These are phyloP conservation scores for Microsporum canis DNA, from an alignment of 2,329 filamentous ascomycete species.

Conservation along the genomic window DNA sequence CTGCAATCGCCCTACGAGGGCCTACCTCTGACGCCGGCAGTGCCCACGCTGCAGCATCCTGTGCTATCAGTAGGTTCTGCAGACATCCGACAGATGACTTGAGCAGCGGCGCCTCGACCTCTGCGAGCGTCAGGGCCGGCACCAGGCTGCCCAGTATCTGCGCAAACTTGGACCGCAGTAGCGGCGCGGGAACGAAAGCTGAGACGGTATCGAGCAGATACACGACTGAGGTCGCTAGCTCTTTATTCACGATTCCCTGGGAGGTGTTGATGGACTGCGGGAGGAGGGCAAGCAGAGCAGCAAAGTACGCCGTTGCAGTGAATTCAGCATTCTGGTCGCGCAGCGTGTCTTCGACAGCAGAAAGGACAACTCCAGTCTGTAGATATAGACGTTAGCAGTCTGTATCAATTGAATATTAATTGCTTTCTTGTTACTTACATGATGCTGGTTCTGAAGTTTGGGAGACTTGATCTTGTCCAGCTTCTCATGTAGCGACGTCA, in stretches of 20 bases:
- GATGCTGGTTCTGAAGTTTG: conserved; percentile 88
- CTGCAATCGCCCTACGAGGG: conserved; percentile 75
- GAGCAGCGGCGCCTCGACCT: conserved; percentile 77
- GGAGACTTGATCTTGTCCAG: conserved; percentile 95
- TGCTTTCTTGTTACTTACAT: conserved; percentile 45
- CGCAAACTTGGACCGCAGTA: conserved; percentile 88
- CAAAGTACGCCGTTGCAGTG: conserved; percentile 87
- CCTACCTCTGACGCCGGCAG: conserved; percentile 71
- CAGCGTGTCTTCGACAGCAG: conserved; percentile 85
- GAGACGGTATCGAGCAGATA: conserved; percentile 93
- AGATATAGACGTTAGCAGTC: conserved; percentile 16
- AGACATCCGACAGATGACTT: conserved; percentile 84
- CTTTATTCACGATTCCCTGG: conserved; percentile 61
- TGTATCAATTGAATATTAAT: neutral
- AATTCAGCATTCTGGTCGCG: conserved; percentile 73
- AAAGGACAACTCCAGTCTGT: conserved; percentile 73
- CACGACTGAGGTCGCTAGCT: conserved; percentile 73
- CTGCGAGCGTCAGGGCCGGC: conserved; percentile 65
- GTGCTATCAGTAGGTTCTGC: conserved; percentile 79
- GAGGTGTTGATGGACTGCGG: conserved; percentile 57
- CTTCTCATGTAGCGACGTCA: conserved; percentile 68
- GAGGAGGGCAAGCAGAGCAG: conserved; percentile 80
- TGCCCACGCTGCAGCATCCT: conserved; percentile 81
- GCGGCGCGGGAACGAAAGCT: conserved; percentile 67
- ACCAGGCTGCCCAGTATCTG: conserved; percentile 82